Evolutionary conservation across 495 filamentous ascomycete species (phyloP), one percentile per base, ranked within the genome.

Genomic region (Trichoderma gamsii): DNA sequence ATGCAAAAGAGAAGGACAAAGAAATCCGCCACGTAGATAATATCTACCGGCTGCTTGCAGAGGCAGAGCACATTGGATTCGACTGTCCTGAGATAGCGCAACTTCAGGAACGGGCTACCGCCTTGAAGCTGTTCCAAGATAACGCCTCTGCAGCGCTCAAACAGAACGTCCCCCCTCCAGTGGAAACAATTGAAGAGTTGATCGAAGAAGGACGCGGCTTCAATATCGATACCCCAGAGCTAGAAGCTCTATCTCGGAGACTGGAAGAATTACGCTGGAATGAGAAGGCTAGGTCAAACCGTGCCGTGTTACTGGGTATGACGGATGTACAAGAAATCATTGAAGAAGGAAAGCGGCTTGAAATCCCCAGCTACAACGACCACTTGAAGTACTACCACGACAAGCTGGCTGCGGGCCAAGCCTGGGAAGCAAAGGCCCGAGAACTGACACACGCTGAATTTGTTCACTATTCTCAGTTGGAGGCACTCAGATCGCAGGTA

Each of bases 391-490:
- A 86, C 77, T 91, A 92, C 75, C 87, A 86, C 72, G 90, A 93
- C 46, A 89, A 95, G 70, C 84, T 87, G 71, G 80, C 84, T 16
- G 85, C 85, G 41, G 95, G 94, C 41, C 85, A 93, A 71, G 82
- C 90, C 67, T 99, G 95, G 95, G 95, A 98, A 77, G 79, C 85
- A 35, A 99, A 97, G 78, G 95, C 92, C 23, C 90, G 93, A 73
- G 93, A 99, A 77, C 78, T 99, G 61, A 96, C 98, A 81, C 86
- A 88, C 16, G 92, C 90, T 25, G 95, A 99, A 69, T 79, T 87
- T 16, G 88, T 97, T 41, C 91, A 98, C 78, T 98, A 96, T 75
- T 90, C 92, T 63, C 95, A 99, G 73, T 83, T 99, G 27, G 94
- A 98, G 75, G 92, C 95, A 4, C 82, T 99, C 41, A 94, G 92